phyloP scores from a whole-genome alignment of 805 yeast species.

The Komagataella phaffii region DNA sequence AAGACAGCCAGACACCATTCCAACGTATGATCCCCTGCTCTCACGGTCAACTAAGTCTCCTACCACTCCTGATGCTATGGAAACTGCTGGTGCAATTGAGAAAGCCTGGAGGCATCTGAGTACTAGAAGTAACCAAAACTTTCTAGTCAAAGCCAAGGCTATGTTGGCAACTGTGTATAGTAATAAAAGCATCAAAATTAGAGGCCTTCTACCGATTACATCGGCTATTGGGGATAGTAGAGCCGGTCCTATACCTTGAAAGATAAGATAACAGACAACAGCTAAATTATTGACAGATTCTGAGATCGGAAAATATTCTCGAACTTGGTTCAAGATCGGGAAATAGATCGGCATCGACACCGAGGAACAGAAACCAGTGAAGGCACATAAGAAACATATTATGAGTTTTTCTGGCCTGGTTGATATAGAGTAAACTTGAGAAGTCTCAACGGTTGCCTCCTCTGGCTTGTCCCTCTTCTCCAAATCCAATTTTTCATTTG shows the following conservation, averaged over 20 bases:
- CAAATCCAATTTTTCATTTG: constrained; percentile 1
- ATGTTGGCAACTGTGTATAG: constrained; percentile 42
- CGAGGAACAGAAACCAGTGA: constrained; percentile 51
- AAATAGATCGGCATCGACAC: constrained; percentile 58
- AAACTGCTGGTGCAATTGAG: constrained; percentile 61
- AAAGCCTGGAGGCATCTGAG: constrained; percentile 58
- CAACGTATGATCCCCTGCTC: constrained; percentile 54
- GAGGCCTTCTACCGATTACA: constrained; percentile 51
- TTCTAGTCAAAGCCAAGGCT: constrained; percentile 41
- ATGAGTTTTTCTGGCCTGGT: constrained; percentile 23
- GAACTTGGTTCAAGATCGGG: constrained; percentile 50
- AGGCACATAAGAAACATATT: constrained; percentile 25
- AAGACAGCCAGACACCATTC: constrained; percentile 44
- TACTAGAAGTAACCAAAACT: constrained; percentile 38
- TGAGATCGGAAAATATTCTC: constrained; percentile 32
- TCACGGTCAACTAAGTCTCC: constrained; percentile 50
- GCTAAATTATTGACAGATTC: constrained; percentile 46
- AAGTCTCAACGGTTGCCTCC: neutral
- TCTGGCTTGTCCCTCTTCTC: neutral
- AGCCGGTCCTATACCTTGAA: constrained; percentile 61
- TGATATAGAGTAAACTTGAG: constrained; percentile 29
- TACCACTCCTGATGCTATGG: constrained; percentile 49
- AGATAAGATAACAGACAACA: constrained; percentile 52
- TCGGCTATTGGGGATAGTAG: constrained; percentile 53
- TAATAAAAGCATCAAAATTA: constrained; percentile 33